Evolutionary conservation across 2,329 filamentous ascomycete species (phyloP).

Genomic region (Arthrobotrys megalospora): DNA sequence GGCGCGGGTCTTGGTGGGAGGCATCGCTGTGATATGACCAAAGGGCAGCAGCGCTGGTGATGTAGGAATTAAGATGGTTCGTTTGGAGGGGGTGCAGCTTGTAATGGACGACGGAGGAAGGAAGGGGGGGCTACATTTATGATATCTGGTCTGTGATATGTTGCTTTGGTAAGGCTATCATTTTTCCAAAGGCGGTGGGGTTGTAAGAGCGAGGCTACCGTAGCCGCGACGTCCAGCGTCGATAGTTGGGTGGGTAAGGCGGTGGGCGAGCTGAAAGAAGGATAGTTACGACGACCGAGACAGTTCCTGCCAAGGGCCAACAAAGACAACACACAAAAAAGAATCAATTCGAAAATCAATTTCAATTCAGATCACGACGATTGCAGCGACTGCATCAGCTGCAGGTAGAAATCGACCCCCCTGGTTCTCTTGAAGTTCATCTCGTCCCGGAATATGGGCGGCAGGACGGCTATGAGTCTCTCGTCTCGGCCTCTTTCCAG

Average conservation of each 20-base stretch:
- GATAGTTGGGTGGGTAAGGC: constrained; percentile 8
- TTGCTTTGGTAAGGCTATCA: constrained; percentile 12
- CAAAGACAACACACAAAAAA: constrained; percentile 26
- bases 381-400: constrained; percentile 55
- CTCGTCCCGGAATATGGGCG: constrained; percentile 55
- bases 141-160: neutral
- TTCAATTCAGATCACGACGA: constrained; percentile 20
- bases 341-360: constrained; percentile 1
- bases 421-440: constrained; percentile 60
- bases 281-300: constrained; percentile 1
- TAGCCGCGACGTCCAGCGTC: constrained; percentile 11
- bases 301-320: constrained; percentile 28
- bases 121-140: constrained; percentile 26
- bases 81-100: neutral
- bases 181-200: neutral
- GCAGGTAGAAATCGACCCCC: constrained; percentile 57
- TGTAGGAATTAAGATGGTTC: neutral
- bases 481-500: constrained; percentile 54
- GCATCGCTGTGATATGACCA: constrained; percentile 4
- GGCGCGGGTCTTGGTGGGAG: constrained; percentile 17
- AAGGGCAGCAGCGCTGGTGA: neutral
- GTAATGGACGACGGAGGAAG: neutral
- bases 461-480: constrained; percentile 44
- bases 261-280: constrained; percentile 8
- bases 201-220: constrained; percentile 2